Evolutionary conservation across 2,329 filamentous ascomycete genomes (phyloP), one percentile per base, ranked within the genome.

Genomic region (Cercospora zeae-maydis): DNA sequence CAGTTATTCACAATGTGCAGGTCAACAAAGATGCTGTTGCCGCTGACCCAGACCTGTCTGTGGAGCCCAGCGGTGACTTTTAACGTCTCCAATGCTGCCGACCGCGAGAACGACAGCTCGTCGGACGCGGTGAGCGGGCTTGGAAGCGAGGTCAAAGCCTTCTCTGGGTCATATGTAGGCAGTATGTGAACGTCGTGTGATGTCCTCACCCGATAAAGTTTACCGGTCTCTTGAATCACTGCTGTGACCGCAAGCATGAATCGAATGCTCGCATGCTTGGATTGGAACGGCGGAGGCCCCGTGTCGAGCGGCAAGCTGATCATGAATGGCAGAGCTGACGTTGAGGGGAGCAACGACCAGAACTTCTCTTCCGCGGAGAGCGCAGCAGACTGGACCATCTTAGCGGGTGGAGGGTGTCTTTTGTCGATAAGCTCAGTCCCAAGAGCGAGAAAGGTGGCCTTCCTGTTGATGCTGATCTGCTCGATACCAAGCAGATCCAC

Each of bases 11-110:
- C 73, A 37, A 84, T 75, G 60, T 83, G 80, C 2, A 84, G 76
- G 65, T 85, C 82, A 14, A 83, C 79, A 63, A 84, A 84, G 34
- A 84, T 80, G 66, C 76, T 81, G 21, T 81, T 81, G 14, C 82
- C 83, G 66, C 81, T 84, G 59, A 85, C 81, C 83, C 83, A 85
- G 30, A 83, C 83, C 71, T 84, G 82, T n/a, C 83, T 78, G 70
- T 84, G 82, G 8, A 84, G 69, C 6, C 82, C 82, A 30, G 82
- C 82, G 19, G 82, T 84, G 16, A 84, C 70, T 59, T 76, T 77
- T 24, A 84, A 72, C 9, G 75, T 77, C 63, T 84, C 81, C 1
- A 78, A 63, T 1, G 73, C 73, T 30, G 71, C 72, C 42, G 78
- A 75, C 30, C 76, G 75, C 30, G 78, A 74, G 34, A 80, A 72